Conservation (phyloP, 164 flowering plant species). For the Pachysandra terminalis region DNA sequence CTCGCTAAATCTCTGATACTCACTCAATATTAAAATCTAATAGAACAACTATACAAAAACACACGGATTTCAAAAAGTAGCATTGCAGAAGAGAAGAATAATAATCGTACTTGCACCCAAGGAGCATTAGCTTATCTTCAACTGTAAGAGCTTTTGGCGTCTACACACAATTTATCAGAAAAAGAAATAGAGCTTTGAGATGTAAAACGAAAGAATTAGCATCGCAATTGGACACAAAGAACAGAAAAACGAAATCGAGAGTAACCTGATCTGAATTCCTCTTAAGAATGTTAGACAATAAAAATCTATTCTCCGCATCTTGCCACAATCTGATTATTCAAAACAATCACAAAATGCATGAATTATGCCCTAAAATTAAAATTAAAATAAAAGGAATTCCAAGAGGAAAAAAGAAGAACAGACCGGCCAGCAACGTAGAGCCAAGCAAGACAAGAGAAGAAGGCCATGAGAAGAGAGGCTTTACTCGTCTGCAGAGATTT, state of each 20-base stretch:
- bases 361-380: neutral
- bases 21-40: neutral
- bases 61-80: neutral
- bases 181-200: neutral
- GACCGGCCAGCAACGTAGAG: slow-evolving; percentile 95
- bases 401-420: neutral
- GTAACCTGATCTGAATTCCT: slow-evolving; percentile 58
- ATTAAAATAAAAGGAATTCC: neutral
- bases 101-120: slow-evolving; percentile 82
- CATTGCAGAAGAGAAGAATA: neutral
- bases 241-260: slow-evolving; percentile 8
- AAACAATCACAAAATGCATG: neutral
- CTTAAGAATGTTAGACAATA: slow-evolving; percentile 53
- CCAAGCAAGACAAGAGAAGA: slow-evolving; percentile 92
- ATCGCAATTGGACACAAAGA: neutral
- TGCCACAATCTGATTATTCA: slow-evolving; percentile 73
- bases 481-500: slow-evolving; percentile 41
- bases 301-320: slow-evolving; percentile 78
- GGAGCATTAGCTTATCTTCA: slow-evolving; percentile 76
- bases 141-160: slow-evolving; percentile 75
- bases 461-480: slow-evolving; percentile 59
- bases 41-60: neutral
- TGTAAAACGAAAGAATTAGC: neutral
- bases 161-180: slow-evolving; percentile 31
- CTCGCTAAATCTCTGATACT: slow-evolving; percentile 70